Base-by-base conservation (phyloP, 108 stramenopile genomes). In the Parmales sp. region DNA sequence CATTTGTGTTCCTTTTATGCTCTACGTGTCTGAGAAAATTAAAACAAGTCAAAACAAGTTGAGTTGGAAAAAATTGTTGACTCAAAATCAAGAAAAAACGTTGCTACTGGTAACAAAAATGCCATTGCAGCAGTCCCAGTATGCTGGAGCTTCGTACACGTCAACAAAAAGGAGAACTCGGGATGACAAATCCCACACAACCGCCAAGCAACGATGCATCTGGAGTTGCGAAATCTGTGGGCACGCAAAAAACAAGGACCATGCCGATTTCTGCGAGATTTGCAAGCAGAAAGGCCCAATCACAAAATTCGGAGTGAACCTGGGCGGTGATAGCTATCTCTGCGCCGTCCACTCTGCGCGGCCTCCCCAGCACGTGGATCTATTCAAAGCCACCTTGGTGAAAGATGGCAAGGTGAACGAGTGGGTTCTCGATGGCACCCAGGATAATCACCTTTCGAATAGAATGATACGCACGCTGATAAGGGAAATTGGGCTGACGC, bases 391-490 rank as follows among this genome's bases (percentile, higher is more conserved):
- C 7, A 9, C 3, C 54, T 34, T 34, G 16, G 13, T 0, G 3
- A 60, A 34, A 28, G 5, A 28, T 4, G 54, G 54, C 29, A 34
- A 3, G 36, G 11, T 13, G 13, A 19, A 34, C 29, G 54, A 60
- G 28, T 18, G 31, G 5, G 54, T 60, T 16, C 54, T 60, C 4
- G 54, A 60, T 34, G 54, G 54, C 18, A 60, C 54, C 4, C 18
- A 11, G 3, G 54, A 60, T 0, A 34, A 34, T 2, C n/a, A 28
- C 31, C 31, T 60, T 13, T 34, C 26, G 1, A 60, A 28, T 13
- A 28, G 54, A 11, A 60, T 60, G 3, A 60, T 60, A 11, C 54
- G 54, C 54, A 60, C 54, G n/a, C 36, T 60, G 31, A 60, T 60
- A 13, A 11, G 54, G 5, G 54, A 60, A 20, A 28, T 19, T 13